A percentile compares a stretch with the other conserved stretches of the same genome.
Conservation (phyloP, 2,329 filamentous ascomycete species). For the Penicillium sclerotiorum region DNA sequence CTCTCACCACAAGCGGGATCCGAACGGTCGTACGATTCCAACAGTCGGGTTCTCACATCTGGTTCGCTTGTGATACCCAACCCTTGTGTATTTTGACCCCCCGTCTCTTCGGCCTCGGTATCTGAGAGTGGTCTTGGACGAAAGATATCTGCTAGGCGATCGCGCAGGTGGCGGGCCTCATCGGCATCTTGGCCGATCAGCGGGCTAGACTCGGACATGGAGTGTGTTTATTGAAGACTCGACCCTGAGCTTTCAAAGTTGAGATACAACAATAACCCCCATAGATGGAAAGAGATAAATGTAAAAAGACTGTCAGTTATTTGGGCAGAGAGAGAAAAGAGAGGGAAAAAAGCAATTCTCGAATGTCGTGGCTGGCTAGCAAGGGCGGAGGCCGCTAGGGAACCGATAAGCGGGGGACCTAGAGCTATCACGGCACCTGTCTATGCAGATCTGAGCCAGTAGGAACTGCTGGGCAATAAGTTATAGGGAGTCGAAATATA, state of each 20-base stretch:
- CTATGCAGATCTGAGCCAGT: not conserved
- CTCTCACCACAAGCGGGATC: conserved; percentile 43
- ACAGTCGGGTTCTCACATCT: conserved; percentile 39
- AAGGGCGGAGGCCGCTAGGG: conserved; percentile 27
- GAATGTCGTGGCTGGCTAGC: conserved; percentile 16
- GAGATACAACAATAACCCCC: not conserved
- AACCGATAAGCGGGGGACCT: conserved; percentile 22
- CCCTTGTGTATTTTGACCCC: conserved; percentile 1
- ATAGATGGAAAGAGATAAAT: not conserved
- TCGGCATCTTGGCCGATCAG: conserved; percentile 22
- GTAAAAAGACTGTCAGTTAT: not conserved
- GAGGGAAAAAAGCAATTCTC: conserved; percentile 4
- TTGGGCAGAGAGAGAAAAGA: not conserved
- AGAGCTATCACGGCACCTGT: not conserved
- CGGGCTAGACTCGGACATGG: conserved; percentile 34
- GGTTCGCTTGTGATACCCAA: conserved; percentile 22
- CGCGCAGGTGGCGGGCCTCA: conserved; percentile 32
- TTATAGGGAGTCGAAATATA: not conserved
- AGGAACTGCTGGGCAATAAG: not conserved
- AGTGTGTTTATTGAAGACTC: conserved; percentile 4
- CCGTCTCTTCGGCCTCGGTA: conserved; percentile 4
- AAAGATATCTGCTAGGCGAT: conserved; percentile 36
- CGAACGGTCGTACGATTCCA: conserved; percentile 43
- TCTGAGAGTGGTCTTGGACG: conserved; percentile 21
- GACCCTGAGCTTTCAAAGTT: conserved; percentile 1